A percentile compares a stretch with the other conserved stretches of the same genome.
phyloP scores from a whole-genome alignment of 257 asterid genomes.

The Solanum pennellii region DNA sequence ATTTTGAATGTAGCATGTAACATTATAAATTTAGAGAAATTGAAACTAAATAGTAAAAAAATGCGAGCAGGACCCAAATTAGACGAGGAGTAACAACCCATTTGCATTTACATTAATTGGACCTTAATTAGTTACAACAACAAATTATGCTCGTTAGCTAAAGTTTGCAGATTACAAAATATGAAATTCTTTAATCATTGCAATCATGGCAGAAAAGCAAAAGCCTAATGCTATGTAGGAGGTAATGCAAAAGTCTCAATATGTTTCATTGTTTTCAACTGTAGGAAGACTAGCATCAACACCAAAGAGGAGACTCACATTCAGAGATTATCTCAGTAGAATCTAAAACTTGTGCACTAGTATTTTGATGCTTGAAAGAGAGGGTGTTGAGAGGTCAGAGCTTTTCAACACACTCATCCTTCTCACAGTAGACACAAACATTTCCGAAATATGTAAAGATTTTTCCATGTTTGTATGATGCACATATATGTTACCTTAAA shows the following conservation, averaged over 20 bases:
- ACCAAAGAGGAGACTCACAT: background rate
- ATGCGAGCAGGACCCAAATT: background rate
- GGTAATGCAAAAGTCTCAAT: background rate
- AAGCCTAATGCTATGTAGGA: background rate
- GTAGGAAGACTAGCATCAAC: slow-evolving; percentile 1
- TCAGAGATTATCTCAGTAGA: slow-evolving; percentile 5
- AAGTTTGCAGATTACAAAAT: background rate
- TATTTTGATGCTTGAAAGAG: slow-evolving; percentile 4
- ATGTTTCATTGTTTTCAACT: slow-evolving; percentile 8
- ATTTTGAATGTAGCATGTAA: background rate
- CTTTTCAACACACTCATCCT: too few relatives aligned
- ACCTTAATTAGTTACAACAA: background rate
- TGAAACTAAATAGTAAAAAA: background rate
- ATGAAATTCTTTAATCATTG: background rate
- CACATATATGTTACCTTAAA: slow-evolving; percentile 41
- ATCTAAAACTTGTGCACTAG: background rate
- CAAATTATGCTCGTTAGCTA: background rate
- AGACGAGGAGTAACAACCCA: background rate
- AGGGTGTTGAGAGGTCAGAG: background rate
- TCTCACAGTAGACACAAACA: too few relatives aligned
- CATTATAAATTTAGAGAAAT: background rate
- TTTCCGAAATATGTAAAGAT: background rate
- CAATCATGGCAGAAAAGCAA: background rate
- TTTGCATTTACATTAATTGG: background rate
- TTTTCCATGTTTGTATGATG: background rate